Base-by-base conservation (phyloP, 768 basidiomycete genomes). In the Leccinum rimulosum region DNA sequence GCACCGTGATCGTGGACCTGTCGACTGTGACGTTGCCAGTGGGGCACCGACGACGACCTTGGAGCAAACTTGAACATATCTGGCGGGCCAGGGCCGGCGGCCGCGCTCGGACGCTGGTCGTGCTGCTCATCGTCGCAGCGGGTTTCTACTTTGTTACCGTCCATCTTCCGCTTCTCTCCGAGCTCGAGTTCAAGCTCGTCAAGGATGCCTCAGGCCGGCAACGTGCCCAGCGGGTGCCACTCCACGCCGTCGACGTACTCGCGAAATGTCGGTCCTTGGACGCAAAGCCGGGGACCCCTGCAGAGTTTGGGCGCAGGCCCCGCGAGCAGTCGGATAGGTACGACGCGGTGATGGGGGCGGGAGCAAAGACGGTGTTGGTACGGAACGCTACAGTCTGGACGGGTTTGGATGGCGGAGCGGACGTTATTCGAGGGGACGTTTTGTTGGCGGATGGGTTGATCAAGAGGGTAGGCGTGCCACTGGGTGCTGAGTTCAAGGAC, bases 381-480 rank as follows among this genome's bases (percentile, higher is more conserved):
- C 79, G 75, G 58, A 91, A 93, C 68, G 89, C 85, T 10, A 84
- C 82, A 6, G 80, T 93, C 30, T 94, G 92, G 92, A 91, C 91
- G 3, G 92, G 90, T 0, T 71, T 75, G 8, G 63, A 78, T 10
- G 75, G 81, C 33, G 90, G 89, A 1, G 74, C 73, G 6, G 82
- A 88, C 62, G 67, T 86, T 8, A 61, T 87, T 10, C 73, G 74
- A n/a, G 85, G 84, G 0, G 84, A 86, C 54, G 68, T 93, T 3
- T 73, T 87, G 0, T 68, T 93, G 14, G 81, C 87, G 58, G 76
- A 81, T 52, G 91, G 91, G 0, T 54, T 93, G 15, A 80, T 93
- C 60, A 74, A 80, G 52, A 75, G 76, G 30, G 75, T 91, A 19
- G 86, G 86, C 3, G 43, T 45, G 8, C 19, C 19, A 17, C 43